Evolutionary conservation across 1,284 basidiomycete genomes (phyloP), one percentile per base, ranked within the genome.

Genomic region (Macrocybe sp.): DNA sequence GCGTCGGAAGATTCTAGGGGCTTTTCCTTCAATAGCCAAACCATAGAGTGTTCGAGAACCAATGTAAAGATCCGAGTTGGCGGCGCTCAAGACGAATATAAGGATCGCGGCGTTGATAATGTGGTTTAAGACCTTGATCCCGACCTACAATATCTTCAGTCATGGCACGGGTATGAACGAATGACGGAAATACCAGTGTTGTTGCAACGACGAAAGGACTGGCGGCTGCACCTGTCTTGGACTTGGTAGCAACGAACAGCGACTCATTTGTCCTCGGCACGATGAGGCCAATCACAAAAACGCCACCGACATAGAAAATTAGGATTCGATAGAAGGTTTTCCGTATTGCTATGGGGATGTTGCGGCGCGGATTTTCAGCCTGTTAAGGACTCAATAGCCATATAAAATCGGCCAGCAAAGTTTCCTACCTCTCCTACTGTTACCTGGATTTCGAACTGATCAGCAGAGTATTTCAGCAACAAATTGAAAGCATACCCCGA

Each of bases 61-160:
- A 32, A 86, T 87, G 66, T 87, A 92, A 31, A 89, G 60, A 66
- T 85, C 83, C 1, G 80, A 81, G 60, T 85, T 87, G 8, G 83
- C 83, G 2, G 86, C 85, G 37, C 82, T 85, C 64, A 84, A 76
- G 7, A 88, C 85, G 55, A 85, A 85, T 47, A 85, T 73, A 38
- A 92, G 68, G 53, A 92, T 83, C 29, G 74, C 78, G n/a, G 81
- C 85, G 57, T 77, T 76, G 41, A 76, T 72, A 30, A 79, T 69
- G 52, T 79, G 75, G 7, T 86, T 81, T 2, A 92, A 69, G 6
- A 73, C 78, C 55, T 75, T 75, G 64, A 92, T 91, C 22, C 85
- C 83, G 6, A 86, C 85, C 68, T 70, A 44, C 9, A 33, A 30
- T 14, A 11, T 29, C 10, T 41, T 9, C 44, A 38, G 16, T 41